Percentiles rank a stretch among this genome's conserved stretches.
These are phyloP conservation scores for Cenchrus americanus DNA, from an alignment of 176 grass and related monocot genomes.

Conservation along the genomic window DNA sequence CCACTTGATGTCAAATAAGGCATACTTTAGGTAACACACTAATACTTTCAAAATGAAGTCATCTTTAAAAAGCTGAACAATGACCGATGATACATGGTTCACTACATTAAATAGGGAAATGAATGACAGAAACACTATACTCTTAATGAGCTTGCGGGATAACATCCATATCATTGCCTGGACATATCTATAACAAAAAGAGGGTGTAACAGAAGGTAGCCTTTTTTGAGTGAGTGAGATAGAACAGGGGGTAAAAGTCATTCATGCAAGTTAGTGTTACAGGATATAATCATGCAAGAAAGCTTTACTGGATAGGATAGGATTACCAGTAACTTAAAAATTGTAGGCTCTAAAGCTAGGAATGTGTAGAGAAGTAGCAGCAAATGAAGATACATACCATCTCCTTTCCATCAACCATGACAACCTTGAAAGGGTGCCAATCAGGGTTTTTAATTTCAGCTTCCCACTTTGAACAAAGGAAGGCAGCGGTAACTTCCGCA, in stretches of 20 bases:
- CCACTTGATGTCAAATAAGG: neutral
- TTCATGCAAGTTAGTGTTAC: neutral
- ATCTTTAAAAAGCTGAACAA: neutral
- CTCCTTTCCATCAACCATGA: slow-evolving; percentile 47
- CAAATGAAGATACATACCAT: slow-evolving; percentile 44
- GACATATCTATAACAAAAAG: neutral
- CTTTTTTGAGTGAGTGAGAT: neutral
- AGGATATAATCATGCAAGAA: neutral
- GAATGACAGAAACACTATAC: neutral
- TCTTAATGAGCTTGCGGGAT: slow-evolving; percentile 3
- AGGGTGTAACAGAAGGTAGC: neutral
- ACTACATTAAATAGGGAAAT: neutral
- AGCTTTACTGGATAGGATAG: too few species aligned
- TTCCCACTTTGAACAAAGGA: slow-evolving; percentile 75
- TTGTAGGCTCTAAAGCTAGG: neutral
- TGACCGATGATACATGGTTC: neutral
- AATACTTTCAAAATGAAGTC: neutral
- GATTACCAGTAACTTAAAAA: too few species aligned
- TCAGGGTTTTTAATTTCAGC: slow-evolving; percentile 66
- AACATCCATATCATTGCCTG: neutral
- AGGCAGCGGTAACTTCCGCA: slow-evolving; percentile 43
- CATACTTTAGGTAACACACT: neutral
- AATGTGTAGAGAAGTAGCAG: neutral
- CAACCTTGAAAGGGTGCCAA: slow-evolving; percentile 67
- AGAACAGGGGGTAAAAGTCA: neutral